These are phyloP conservation scores for Tuber microsphaerosporum DNA, from an alignment of 495 filamentous ascomycete genomes.

Conservation along the genomic window DNA sequence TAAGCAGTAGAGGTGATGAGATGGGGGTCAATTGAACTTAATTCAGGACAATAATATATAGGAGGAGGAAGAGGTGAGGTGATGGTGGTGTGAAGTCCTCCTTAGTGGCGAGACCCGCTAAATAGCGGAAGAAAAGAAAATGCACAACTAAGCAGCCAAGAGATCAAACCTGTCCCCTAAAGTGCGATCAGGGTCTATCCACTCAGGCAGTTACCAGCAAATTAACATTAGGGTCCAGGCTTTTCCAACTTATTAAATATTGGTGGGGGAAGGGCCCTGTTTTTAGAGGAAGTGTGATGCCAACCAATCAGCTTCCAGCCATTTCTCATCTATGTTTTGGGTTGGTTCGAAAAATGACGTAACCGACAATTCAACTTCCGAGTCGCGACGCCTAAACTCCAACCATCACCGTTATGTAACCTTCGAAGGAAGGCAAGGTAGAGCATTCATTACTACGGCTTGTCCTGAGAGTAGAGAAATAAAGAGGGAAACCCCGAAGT, in stretches of 20 bases:
- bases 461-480: constrained; percentile 1
- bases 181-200: background rate
- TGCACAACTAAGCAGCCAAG: background rate
- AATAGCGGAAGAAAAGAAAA: background rate
- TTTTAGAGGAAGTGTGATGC: background rate
- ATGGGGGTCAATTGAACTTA: background rate
- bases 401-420: background rate
- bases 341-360: background rate
- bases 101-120: background rate
- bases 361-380: background rate
- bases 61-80: background rate
- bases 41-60: background rate
- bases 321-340: constrained; percentile 1
- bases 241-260: background rate
- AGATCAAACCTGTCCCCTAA: background rate
- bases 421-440: background rate
- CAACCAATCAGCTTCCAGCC: background rate
- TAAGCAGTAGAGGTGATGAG: background rate
- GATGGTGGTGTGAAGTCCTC: background rate
- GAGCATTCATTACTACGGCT: background rate
- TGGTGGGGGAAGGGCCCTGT: background rate
- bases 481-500: background rate
- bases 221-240: background rate
- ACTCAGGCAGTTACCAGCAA: background rate
- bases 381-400: background rate